Evolutionary conservation across 1,284 basidiomycete genomes (phyloP).

Genomic region (Apiotrichum brassicae): DNA sequence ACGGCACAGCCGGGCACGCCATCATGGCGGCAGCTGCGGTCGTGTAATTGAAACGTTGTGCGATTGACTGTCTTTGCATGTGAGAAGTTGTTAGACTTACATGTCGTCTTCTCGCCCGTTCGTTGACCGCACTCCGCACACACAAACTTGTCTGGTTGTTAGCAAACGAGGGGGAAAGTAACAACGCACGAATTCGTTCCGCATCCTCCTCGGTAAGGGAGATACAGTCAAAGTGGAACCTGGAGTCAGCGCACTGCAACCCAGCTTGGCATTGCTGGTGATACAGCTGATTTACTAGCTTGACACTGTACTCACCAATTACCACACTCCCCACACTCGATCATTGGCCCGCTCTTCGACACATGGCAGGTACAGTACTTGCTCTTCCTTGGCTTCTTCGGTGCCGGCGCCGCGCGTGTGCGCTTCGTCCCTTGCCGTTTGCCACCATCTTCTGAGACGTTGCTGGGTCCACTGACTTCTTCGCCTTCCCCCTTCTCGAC

Average conservation of each 20-base stretch:
- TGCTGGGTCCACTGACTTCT: background rate
- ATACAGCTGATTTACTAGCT: too few species aligned
- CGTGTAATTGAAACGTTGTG: background rate
- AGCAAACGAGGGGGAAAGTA: too few species aligned
- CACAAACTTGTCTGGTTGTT: constrained; percentile 26
- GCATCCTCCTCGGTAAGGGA: constrained; percentile 27
- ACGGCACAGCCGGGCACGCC: background rate
- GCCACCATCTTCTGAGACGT: background rate
- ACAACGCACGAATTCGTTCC: constrained; percentile 35
- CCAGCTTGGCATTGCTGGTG: too few species aligned
- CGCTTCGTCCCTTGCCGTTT: constrained; percentile 21
- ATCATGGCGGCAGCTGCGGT: background rate
- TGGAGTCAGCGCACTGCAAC: constrained; percentile 11
- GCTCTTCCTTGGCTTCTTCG: constrained; percentile 16
- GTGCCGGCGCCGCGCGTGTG: background rate
- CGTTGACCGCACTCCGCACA: constrained; percentile 27
- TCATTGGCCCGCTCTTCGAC: constrained; percentile 34
- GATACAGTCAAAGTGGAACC: constrained; percentile 42
- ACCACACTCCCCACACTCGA: constrained; percentile 40
- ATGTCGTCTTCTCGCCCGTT: constrained; percentile 28
- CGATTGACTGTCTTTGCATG: background rate
- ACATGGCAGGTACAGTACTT: constrained; percentile 36
- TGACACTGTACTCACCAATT: constrained; percentile 42
- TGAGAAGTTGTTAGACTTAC: constrained; percentile 26
- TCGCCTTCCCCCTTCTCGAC: background rate